These are phyloP conservation scores for Acacia pycnantha DNA, from an alignment of 331 rosid genomes.

Conservation along the genomic window DNA sequence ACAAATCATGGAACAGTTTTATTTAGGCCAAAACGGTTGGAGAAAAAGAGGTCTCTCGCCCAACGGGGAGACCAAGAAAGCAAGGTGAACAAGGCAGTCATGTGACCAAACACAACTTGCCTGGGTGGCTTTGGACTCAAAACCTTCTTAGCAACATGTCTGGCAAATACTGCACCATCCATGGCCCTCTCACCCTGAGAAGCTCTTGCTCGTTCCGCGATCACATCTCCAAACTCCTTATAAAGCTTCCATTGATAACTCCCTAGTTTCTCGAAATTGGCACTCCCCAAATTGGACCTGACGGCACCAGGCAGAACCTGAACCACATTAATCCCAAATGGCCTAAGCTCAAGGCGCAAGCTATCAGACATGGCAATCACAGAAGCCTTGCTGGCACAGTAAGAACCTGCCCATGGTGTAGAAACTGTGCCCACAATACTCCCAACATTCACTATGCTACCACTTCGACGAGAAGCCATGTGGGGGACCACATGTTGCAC, in stretches of 20 bases:
- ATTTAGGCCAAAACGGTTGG: slow-evolving; percentile 58
- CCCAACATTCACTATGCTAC: slow-evolving; percentile 68
- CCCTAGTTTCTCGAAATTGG: slow-evolving; percentile 43
- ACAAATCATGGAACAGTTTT: slow-evolving; percentile 36
- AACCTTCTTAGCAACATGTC: slow-evolving; percentile 58
- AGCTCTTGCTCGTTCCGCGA: slow-evolving; percentile 66
- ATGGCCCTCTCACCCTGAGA: slow-evolving; percentile 67
- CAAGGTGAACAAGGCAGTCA: slow-evolving; percentile 61
- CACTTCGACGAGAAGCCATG: slow-evolving; percentile 57
- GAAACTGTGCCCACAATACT: slow-evolving; percentile 65
- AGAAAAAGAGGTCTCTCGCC: slow-evolving; percentile 62
- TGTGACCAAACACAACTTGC: slow-evolving; percentile 66
- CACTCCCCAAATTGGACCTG: slow-evolving; percentile 63
- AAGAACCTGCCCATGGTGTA: slow-evolving; percentile 87
- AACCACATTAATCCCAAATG: slow-evolving; percentile 73
- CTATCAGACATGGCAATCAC: slow-evolving; percentile 67
- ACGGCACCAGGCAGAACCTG: slow-evolving; percentile 73
- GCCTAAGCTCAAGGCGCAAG: slow-evolving; percentile 62
- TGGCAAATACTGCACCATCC: slow-evolving; percentile 62
- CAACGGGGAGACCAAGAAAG: slow-evolving; percentile 77
- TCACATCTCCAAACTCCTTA: slow-evolving; percentile 51
- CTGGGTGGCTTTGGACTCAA: slow-evolving; percentile 57
- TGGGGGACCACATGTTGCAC: slow-evolving; percentile 79
- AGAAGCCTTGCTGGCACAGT: slow-evolving; percentile 68
- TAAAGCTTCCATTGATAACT: slow-evolving; percentile 65